A percentile compares a stretch with the other conserved stretches of the same genome.
phyloP scores from a whole-genome alignment of 2,329 filamentous ascomycete species.

The Fusarium goolgardi region DNA sequence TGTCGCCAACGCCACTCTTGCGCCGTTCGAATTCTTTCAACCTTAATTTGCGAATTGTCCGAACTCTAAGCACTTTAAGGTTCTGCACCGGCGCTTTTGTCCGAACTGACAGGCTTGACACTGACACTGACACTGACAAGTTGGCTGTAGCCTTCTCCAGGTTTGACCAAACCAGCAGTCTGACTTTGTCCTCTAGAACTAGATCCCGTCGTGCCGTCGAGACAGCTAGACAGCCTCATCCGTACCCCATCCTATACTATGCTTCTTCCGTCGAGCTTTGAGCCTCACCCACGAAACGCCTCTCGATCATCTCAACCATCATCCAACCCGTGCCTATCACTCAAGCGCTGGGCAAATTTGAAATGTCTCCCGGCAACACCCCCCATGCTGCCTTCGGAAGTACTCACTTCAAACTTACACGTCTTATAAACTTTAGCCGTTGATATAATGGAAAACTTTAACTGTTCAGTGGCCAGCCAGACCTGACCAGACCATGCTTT shows the following conservation, averaged over 20 bases:
- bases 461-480: slow-evolving; percentile 14
- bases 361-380: slow-evolving; percentile 8
- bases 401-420: slow-evolving; percentile 7
- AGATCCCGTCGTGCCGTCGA: slow-evolving; percentile 36
- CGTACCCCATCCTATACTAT: slow-evolving; percentile 26
- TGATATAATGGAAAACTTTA: slow-evolving; percentile 34
- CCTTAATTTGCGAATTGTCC: slow-evolving; percentile 36
- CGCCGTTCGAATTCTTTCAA: slow-evolving; percentile 31
- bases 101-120: slow-evolving; percentile 20
- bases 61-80: slow-evolving; percentile 35
- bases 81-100: slow-evolving; percentile 35
- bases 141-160: slow-evolving; percentile 26
- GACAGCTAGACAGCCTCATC: slow-evolving; percentile 24
- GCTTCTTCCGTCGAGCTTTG: slow-evolving; percentile 37
- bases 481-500: not conserved
- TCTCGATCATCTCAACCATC: slow-evolving; percentile 5
- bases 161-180: slow-evolving; percentile 18
- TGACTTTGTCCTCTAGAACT: slow-evolving; percentile 25
- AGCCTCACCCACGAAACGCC: slow-evolving; percentile 19
- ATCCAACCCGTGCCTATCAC: slow-evolving; percentile 15
- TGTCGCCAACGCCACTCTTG: slow-evolving; percentile 32
- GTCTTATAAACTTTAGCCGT: slow-evolving; percentile 35
- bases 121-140: slow-evolving; percentile 2
- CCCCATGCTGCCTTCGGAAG: slow-evolving; percentile 4
- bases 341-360: not conserved